phyloP scores from a whole-genome alignment of 768 basidiomycete species.

The Scleroderma bovista region DNA sequence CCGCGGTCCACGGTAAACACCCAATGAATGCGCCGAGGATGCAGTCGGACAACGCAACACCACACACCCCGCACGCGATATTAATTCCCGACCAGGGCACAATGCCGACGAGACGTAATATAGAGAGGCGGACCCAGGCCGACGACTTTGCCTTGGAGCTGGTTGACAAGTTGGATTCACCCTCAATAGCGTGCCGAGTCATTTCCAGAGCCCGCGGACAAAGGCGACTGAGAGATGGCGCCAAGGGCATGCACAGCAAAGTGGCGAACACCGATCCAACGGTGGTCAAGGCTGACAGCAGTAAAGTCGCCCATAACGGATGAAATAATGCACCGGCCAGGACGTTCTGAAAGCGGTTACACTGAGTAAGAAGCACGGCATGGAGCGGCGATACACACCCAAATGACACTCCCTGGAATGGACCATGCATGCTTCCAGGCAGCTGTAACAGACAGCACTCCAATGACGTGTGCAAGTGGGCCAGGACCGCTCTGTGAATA shows the following conservation, averaged over 20 bases:
- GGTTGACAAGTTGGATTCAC: constrained; percentile 44
- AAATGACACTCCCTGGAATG: constrained; percentile 87
- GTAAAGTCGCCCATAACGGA: constrained; percentile 71
- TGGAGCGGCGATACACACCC: constrained; percentile 46
- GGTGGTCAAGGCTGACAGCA: constrained; percentile 82
- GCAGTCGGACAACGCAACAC: constrained; percentile 71
- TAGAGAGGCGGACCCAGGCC: constrained; percentile 80
- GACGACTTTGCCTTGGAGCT: constrained; percentile 33
- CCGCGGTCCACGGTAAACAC: constrained; percentile 83
- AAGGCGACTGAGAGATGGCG: constrained; percentile 72
- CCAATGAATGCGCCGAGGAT: constrained; percentile 81
- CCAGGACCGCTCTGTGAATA: constrained; percentile 68
- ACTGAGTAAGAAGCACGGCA: constrained; percentile 12
- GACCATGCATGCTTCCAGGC: constrained; percentile 99
- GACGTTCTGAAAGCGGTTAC: constrained; percentile 65
- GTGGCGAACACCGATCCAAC: constrained; percentile 82
- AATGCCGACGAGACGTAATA: constrained; percentile 86
- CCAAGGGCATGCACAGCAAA: constrained; percentile 73
- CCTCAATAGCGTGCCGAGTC: constrained; percentile 77
- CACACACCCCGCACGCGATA: constrained; percentile 90
- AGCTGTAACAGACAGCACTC: constrained; percentile 76
- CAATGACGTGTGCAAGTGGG: constrained; percentile 71
- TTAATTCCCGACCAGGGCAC: constrained; percentile 98
- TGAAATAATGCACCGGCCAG: constrained; percentile 84
- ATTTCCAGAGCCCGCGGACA: constrained; percentile 84